Evolutionary conservation across 2,329 filamentous ascomycete genomes (phyloP).

Genomic region (Pleoardoris graminearum): DNA sequence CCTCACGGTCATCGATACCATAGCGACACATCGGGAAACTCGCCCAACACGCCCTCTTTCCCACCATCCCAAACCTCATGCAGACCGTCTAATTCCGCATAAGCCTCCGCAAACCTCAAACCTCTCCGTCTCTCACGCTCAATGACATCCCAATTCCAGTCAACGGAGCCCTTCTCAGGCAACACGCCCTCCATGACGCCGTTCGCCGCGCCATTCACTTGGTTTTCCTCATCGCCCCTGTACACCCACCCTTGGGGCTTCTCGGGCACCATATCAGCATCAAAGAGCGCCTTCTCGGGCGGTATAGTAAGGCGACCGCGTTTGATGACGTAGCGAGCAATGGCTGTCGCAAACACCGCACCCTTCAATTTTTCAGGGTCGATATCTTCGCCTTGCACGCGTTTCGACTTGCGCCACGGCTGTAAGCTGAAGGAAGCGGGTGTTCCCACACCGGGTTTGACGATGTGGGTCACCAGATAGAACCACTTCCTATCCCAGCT

Average conservation of each 20-base stretch:
- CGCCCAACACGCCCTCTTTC: conserved; percentile 48
- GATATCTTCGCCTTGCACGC: conserved; percentile 23
- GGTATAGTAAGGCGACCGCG: conserved; percentile 74
- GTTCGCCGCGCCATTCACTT: conserved; percentile 11
- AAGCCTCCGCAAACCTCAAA: conserved; percentile 58
- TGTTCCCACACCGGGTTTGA: conserved; percentile 49
- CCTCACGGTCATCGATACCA: conserved; percentile 18
- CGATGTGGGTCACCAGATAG: conserved; percentile 54
- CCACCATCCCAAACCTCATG: conserved; percentile 55
- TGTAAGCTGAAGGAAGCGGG: conserved; percentile 50
- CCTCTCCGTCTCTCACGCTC: conserved; percentile 61
- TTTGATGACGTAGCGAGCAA: conserved; percentile 57
- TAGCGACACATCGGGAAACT: conserved; percentile 44
- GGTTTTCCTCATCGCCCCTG: conserved; percentile 11
- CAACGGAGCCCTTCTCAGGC: conserved; percentile 41
- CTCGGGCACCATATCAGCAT: conserved; percentile 73
- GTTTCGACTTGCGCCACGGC: conserved; percentile 47
- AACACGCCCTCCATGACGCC: conserved; percentile 23
- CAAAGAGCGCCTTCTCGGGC: conserved; percentile 73
- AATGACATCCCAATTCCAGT: conserved; percentile 65
- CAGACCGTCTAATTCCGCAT: conserved; percentile 58
- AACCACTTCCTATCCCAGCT: conserved; percentile 57
- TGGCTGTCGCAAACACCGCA: conserved; percentile 54
- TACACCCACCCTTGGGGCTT: conserved; percentile 63
- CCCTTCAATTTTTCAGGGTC: conserved; percentile 44